phyloP scores from a whole-genome alignment of 2,329 filamentous ascomycete species.

The Ophiostoma populinum region DNA sequence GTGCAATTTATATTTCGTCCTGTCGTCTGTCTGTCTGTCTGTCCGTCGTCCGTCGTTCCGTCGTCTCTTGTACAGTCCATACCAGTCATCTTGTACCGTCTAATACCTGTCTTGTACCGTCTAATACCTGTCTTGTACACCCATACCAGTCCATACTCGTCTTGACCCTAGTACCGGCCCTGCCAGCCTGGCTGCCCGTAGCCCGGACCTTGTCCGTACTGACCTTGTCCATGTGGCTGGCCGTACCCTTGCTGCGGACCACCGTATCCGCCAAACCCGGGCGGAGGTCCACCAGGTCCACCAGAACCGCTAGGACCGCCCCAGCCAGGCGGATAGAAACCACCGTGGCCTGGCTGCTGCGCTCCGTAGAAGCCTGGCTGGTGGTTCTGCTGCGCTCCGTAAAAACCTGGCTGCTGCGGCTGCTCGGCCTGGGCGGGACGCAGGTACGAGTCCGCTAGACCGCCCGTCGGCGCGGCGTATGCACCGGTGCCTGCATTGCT shows the following conservation, averaged over 20 bases:
- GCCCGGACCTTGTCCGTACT: conserved; percentile 5
- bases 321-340: conserved; percentile 1
- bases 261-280: conserved; percentile 4
- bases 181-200: no score
- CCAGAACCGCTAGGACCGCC: conserved; percentile 3
- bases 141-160: no score
- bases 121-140: no score
- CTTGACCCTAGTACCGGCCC: no score
- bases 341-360: conserved; percentile 2
- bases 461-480: conserved; percentile 5
- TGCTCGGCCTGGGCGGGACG: conserved; percentile 6
- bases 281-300: conserved; percentile 4
- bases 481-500: conserved; percentile 15
- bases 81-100: no score
- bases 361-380: not conserved
- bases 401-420: not conserved
- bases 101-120: no score
- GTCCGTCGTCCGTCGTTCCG: not conserved
- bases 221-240: not conserved
- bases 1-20: not conserved
- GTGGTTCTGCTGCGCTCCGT: not conserved
- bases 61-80: not conserved
- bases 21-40: not conserved
- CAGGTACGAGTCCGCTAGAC: conserved; percentile 9
- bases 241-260: not conserved